Base-by-base conservation (phyloP, 108 stramenopile genomes). In the Licmophora abbreviata region DNA sequence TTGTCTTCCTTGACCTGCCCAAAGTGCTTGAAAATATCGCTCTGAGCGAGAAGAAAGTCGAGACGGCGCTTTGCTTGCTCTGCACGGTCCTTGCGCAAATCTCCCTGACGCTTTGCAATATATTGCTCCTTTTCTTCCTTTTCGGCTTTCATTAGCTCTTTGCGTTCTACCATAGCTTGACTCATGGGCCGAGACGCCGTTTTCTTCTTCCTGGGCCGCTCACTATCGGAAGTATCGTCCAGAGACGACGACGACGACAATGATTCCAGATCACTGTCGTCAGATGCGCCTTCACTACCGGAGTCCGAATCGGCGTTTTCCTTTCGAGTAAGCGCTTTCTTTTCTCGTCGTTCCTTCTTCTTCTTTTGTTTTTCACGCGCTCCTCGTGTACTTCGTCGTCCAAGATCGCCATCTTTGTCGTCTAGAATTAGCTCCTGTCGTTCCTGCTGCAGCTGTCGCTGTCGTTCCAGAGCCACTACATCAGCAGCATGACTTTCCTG, bases 11-110 rank as follows among this genome's bases (percentile, higher is more conserved):
- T 77, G 46, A 86, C 87, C 54, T 56, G 56, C 1, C 85, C 93
- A 68, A 99, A 99, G 51, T 97, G 95, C 42, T 87, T 71, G 68
- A 99, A 99, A 36, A 99, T 90, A 61, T 97, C 95, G 36, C 82
- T 83, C 68, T 99, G 96, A 52, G 91, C 80, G 55, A 97, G 61
- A 20, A 97, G 85, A 60, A 87, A 99, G 48, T 96, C 81, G 21
- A 99, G 70, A n/a, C 94, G 76, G 28, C 73, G 59, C 61, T 93
- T 83, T 2, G 93, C 92, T 52, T 88, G 88, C 4, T 51, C 59
- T 14, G 85, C 82, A 21, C 74, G 64, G 44, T 85, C 82, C 35
- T 62, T 61, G 6, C 80, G 63, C 14, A 93, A 66, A 68, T 83
- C 82, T 23, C 74, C 71, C 48, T 86, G 85, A 34, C 77, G 70